Base-by-base conservation (phyloP, 768 basidiomycete species). In the Naganishia kalamii region DNA sequence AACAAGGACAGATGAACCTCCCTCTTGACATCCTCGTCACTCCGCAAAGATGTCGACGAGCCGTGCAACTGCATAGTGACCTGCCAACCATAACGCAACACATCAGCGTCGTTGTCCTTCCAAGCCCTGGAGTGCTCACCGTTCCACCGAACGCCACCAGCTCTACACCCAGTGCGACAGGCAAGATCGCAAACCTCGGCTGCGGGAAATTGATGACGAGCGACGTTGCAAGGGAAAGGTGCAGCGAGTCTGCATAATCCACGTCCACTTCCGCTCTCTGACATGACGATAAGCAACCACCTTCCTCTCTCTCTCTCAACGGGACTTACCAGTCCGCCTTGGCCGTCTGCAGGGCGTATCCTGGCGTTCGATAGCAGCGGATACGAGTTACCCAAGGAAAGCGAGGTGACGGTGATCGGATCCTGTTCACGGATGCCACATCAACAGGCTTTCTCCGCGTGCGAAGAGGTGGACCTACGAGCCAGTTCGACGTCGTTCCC, bases 191-290 rank as follows among this genome's bases (percentile, higher is more conserved):
- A 67, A 81, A 81, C 8, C 78, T 71, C 0, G 80, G 80, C 43
- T 75, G 70, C n/a, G 81, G 81, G 43, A 80, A 79, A 62, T 81
- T 81, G 71, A 81, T 70, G 19, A 81, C 71, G 4, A 81, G 74
- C 1, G 75, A 72, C 0, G 80, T 81, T 10, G 78, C 77, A 13
- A 81, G 65, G 3, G 78, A 75, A 17, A 97, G 80, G 2, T 92
- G 90, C 44, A 92, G 71, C 8, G 85, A 85, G 76, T 98, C 96
- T 6, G 83, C 82, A 74, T 97, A 98, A 60, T 85, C 83, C 72
- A 93, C 80, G 71, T 91, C 90, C 57, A 94, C 86, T 76, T 91
- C 86, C 49, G 86, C 86, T 70, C 87, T 84, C 90, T 93, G 71
- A 27, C n/a, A 29, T 44, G 60, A 25, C 4, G 33, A 30, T 8